phyloP scores from a whole-genome alignment of 2,329 filamentous ascomycete species.

The Hymenoscyphus salicellus region DNA sequence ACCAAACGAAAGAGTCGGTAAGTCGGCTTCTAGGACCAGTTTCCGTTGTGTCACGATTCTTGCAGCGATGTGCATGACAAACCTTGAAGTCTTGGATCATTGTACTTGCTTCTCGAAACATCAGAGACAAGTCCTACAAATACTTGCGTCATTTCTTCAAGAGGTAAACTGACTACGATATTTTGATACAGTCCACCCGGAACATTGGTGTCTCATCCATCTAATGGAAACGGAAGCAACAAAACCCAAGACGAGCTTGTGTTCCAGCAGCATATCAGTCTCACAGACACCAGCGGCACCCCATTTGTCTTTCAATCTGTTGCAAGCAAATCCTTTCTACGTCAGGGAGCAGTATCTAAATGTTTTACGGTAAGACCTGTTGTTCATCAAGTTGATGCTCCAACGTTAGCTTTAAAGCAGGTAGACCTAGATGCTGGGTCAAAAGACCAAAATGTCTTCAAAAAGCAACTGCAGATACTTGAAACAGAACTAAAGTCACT shows the following conservation, averaged over 20 bases:
- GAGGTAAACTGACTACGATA: not conserved
- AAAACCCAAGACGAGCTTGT: constrained; percentile 42
- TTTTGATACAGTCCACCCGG: constrained; percentile 28
- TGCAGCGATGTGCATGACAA: not conserved
- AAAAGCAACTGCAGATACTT: constrained; percentile 71
- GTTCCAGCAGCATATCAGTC: constrained; percentile 65
- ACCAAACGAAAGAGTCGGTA: constrained; percentile 57
- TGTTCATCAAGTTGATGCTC: constrained; percentile 48
- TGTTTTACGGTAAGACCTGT: constrained; percentile 72
- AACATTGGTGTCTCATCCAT: constrained; percentile 25
- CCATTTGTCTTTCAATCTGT: constrained; percentile 68
- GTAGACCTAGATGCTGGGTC: constrained; percentile 56
- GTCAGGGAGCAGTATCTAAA: constrained; percentile 62
- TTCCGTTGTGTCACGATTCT: not conserved
- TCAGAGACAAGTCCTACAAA: not conserved
- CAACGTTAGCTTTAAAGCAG: constrained; percentile 70
- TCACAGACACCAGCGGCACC: constrained; percentile 63
- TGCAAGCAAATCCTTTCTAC: constrained; percentile 64
- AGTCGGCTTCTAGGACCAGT: not conserved
- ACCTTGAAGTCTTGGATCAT: not conserved
- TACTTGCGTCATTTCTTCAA: not conserved
- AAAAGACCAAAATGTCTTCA: constrained; percentile 62
- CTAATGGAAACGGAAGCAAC: constrained; percentile 27
- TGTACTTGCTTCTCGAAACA: not conserved
- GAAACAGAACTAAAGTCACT: constrained; percentile 74